Base-by-base conservation (phyloP, 805 yeast species). In the Zygoascus bituminiphila region DNA sequence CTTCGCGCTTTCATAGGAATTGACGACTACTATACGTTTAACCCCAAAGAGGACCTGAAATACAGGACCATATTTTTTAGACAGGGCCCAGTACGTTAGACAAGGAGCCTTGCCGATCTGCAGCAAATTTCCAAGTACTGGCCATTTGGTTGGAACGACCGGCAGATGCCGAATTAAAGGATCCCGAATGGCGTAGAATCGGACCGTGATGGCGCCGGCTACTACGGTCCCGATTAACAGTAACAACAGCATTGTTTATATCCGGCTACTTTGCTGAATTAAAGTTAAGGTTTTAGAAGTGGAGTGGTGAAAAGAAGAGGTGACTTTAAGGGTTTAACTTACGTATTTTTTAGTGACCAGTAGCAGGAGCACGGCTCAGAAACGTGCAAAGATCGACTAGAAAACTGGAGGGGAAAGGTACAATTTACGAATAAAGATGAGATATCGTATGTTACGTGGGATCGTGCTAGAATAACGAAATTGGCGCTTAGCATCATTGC, bases 11-110 rank as follows among this genome's bases (percentile, higher is more conserved):
- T 72, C 74, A 54, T 67, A 80, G 1, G 83, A 74, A 58, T 84
- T 82, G n/a, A 79, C 89, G 15, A 85, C 80, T 10, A 85, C 72
- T 1, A 81, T 75, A 12, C 74, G 65, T 36, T 64, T 69, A 17
- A 60, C 65, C 0, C 94, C 94, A 47, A 84, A 62, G 42, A 83
- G 63, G 40, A 83, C 69, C 55, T 84, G 91, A 58, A 74, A 83
- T 1, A 82, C 74, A 2, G 70, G 63, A 23, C 63, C 57, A 52
- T 73, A 71, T 12, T 51, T 49, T n/a, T 60, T 42, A 0, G 73
- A 46, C 78, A 86, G 76, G 14, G 62, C 51, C 45, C 62, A 51
- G 56, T 75, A 81, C 7, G 63, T 63, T 15, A 68, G 45, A 9
- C 85, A 74, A 0, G 87, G 85, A 43, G 77, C 72, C 22, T 61